Evolutionary conservation across 73 alveolate genomes (phyloP).

Genomic region (Blepharisma japonicum): DNA sequence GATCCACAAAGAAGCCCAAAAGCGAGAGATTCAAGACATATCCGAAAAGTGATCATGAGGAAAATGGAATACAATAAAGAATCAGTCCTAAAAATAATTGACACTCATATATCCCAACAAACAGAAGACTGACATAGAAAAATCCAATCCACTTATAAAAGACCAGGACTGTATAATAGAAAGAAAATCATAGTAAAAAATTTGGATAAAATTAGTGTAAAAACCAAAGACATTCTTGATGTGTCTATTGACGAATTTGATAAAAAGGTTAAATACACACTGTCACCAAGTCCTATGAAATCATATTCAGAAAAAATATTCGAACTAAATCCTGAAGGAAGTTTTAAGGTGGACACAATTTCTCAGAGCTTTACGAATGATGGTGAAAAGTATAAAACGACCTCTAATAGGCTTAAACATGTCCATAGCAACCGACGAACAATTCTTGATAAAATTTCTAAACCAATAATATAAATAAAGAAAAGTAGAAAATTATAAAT

Average conservation of each 20-base stretch:
- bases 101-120: background rate
- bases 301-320: background rate
- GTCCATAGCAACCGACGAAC: too few species aligned
- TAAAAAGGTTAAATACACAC: background rate
- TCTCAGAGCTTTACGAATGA: too few species aligned
- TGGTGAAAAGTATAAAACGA: too few species aligned
- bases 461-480: too few species aligned
- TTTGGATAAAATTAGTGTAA: background rate
- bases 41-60: background rate
- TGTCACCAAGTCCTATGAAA: conserved; percentile 1
- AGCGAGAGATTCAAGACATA: background rate
- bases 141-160: background rate
- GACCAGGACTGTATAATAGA: background rate
- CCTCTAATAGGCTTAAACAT: too few species aligned
- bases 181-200: background rate
- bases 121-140: background rate
- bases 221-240: background rate
- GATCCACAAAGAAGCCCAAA: background rate
- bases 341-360: too few species aligned
- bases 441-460: too few species aligned
- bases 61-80: background rate
- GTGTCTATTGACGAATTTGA: conserved; percentile 4
- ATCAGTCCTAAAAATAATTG: background rate
- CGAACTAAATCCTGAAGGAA: background rate
- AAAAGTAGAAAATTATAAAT: too few species aligned